Conservation (phyloP, 768 basidiomycete species). For the Pleurotus platypus region DNA sequence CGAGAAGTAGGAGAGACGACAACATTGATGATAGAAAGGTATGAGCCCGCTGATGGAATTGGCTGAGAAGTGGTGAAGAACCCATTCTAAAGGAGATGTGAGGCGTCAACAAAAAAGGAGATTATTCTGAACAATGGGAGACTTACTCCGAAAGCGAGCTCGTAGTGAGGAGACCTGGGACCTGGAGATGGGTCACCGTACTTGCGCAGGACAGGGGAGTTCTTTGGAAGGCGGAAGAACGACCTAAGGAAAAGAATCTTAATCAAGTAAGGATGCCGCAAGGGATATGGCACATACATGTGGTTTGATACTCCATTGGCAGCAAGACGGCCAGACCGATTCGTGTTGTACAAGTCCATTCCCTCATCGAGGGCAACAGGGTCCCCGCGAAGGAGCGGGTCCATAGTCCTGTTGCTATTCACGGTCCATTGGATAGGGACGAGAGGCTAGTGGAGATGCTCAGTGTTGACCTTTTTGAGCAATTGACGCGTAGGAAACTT, state of each 20-base stretch:
- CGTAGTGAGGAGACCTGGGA: slow-evolving; percentile 28
- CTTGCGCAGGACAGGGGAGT: slow-evolving; percentile 24
- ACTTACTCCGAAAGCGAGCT: slow-evolving; percentile 27
- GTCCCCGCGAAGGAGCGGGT: slow-evolving; percentile 10
- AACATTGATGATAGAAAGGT: slow-evolving; percentile 22
- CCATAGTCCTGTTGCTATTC: slow-evolving; percentile 13
- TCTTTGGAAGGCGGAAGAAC: slow-evolving; percentile 20
- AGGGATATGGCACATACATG: slow-evolving; percentile 8
- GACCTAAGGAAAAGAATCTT: slow-evolving; percentile 1
- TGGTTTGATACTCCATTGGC: slow-evolving; percentile 9
- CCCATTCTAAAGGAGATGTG: slow-evolving; percentile 8
- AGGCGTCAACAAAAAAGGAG: slow-evolving; percentile 5
- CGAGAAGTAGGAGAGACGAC: slow-evolving; percentile 33
- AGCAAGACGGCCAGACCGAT: slow-evolving; percentile 15
- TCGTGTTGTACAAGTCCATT: slow-evolving; percentile 15
- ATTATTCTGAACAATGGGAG: too few species aligned
- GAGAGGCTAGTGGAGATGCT: too few species aligned
- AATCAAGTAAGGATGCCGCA: not conserved
- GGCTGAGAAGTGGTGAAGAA: slow-evolving; percentile 5
- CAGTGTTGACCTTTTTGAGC: too few species aligned
- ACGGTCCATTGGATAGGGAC: slow-evolving; percentile 1
- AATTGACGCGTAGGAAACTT: not conserved
- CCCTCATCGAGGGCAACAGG: slow-evolving; percentile 8
- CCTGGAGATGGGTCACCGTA: slow-evolving; percentile 33
- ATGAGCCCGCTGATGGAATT: slow-evolving; percentile 23